Evolutionary conservation across 495 filamentous ascomycete species (phyloP).

Genomic region (Beverwykella pulmonaria): DNA sequence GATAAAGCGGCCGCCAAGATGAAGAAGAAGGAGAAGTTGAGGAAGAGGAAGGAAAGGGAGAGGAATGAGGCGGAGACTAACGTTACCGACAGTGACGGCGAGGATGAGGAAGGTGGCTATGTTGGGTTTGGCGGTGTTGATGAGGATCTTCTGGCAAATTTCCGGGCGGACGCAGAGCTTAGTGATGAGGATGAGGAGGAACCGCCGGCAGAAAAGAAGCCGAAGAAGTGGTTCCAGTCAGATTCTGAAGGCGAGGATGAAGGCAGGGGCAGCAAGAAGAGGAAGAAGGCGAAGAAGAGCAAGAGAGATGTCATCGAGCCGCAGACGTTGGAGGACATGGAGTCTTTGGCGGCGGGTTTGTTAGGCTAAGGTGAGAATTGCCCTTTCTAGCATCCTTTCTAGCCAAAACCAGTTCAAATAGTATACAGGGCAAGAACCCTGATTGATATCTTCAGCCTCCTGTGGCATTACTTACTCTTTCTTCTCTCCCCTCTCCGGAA

Average conservation of each 20-base stretch:
- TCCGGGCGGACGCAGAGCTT: constrained; percentile 48
- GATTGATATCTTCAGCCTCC: too few species aligned
- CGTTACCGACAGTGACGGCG: constrained; percentile 42
- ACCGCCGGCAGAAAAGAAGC: constrained; percentile 37
- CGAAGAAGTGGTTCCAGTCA: constrained; percentile 53
- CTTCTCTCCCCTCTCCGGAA: constrained; percentile 40
- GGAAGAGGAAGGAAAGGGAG: constrained; percentile 81
- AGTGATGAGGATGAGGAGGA: constrained; percentile 46
- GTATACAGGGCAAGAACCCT: too few species aligned
- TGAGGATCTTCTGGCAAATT: constrained; percentile 43
- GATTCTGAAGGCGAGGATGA: constrained; percentile 32
- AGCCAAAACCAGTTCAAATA: too few species aligned
- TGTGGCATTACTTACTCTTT: constrained; percentile 25
- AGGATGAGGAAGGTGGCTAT: constrained; percentile 44
- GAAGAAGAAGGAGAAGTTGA: constrained; percentile 82
- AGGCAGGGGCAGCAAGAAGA: constrained; percentile 54
- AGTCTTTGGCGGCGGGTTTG: constrained; percentile 81
- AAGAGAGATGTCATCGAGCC: constrained; percentile 64
- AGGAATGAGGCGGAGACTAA: constrained; percentile 50
- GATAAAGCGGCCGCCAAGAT: constrained; percentile 80
- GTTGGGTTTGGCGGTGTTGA: constrained; percentile 37
- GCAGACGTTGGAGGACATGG: constrained; percentile 85
- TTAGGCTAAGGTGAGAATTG: constrained; percentile 59
- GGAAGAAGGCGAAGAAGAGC: constrained; percentile 50
- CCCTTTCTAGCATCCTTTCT: too few species aligned